Evolutionary conservation across 2,329 filamentous ascomycete genomes (phyloP).

Genomic region (Xylariaceae sp.): DNA sequence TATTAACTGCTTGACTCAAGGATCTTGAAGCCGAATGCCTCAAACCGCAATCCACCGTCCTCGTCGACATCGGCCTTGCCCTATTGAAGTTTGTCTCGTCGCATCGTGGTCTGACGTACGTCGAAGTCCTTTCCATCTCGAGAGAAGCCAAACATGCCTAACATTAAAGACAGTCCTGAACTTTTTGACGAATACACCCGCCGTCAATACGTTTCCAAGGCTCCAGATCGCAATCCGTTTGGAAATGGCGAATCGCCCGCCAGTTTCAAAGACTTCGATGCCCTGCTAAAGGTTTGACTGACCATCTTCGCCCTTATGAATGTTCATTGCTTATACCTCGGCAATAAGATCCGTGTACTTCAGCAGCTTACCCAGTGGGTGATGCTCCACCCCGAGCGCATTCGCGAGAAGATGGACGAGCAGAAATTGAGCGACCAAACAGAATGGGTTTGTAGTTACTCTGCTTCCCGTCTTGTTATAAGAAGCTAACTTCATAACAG

Average conservation of each 20-base stretch:
- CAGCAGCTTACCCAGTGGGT: conserved; percentile 89
- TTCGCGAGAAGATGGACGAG: conserved; percentile 81
- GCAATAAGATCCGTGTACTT: conserved; percentile 61
- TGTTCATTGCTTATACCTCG: conserved; percentile 2
- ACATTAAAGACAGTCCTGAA: conserved; percentile 54
- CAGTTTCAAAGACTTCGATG: conserved; percentile 75
- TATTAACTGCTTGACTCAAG: conserved; percentile 41
- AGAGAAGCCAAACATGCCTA: conserved; percentile 24
- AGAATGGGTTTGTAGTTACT: conserved; percentile 65
- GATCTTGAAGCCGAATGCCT: conserved; percentile 85
- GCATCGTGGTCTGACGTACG: conserved; percentile 85
- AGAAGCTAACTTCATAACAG: conserved; percentile 38
- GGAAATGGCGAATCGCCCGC: conserved; percentile 67
- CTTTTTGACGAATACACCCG: conserved; percentile 92
- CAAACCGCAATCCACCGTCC: conserved; percentile 66
- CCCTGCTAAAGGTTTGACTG: conserved; percentile 65
- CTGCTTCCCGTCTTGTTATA: conserved; percentile 17
- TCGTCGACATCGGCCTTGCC: conserved; percentile 77
- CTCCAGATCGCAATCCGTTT: conserved; percentile 76
- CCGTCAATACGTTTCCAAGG: conserved; percentile 80
- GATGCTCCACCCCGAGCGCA: conserved; percentile 77
- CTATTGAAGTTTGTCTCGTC: conserved; percentile 91
- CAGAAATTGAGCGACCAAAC: conserved; percentile 75
- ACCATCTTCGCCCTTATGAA: neutral
- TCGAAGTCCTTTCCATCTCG: conserved; percentile 23